Base-by-base conservation (phyloP, 1,284 basidiomycete genomes). In the Leccinum laetum region DNA sequence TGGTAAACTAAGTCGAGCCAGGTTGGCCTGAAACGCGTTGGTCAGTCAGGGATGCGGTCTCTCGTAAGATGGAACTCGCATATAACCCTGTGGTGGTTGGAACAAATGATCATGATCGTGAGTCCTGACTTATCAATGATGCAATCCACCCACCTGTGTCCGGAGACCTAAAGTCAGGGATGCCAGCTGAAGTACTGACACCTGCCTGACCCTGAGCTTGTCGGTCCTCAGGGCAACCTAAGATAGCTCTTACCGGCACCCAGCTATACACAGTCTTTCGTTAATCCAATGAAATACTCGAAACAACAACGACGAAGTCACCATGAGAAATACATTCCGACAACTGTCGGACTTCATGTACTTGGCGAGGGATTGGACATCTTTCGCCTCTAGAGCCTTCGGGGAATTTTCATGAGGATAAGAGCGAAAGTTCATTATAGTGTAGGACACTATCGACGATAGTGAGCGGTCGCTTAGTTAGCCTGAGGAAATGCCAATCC, bases 131-230 rank as follows among this genome's bases (percentile, higher is more conserved):
- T 24, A 49, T 26, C 21, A 58, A 41, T 8, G 24, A 18, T 39
- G 35, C 37, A 24, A 39, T 32, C 41, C 16, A 73, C 82, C 57
- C 67, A 86, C 90, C 91, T 66, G 91, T 93, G 39, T 86, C 83
- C 5, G 91, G 90, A 26, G 91, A 92, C 68, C 92, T 81, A 72
- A 93, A 93, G 75, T 93, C 92, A 3, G 91, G 91, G 37, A 93
- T 93, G 2, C 91, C 91, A 68, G 91, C 91, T 41, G 90, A 84
- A 4, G 91, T 93, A 70, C 90, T 92, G 41, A 92, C 83, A 57
- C 91, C 91, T 93, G 63, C 13, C 35, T 11, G 56, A 63, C 55
- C 52, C 6, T 73, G 49, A 70, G 62, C 46, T 21, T 46, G 10
- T 29, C 21, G 4, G 5, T 56, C 37, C 10, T 8, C 32, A 13